Evolutionary conservation across 805 yeast genomes (phyloP).

Genomic region (Yamadazyma scolyti): DNA sequence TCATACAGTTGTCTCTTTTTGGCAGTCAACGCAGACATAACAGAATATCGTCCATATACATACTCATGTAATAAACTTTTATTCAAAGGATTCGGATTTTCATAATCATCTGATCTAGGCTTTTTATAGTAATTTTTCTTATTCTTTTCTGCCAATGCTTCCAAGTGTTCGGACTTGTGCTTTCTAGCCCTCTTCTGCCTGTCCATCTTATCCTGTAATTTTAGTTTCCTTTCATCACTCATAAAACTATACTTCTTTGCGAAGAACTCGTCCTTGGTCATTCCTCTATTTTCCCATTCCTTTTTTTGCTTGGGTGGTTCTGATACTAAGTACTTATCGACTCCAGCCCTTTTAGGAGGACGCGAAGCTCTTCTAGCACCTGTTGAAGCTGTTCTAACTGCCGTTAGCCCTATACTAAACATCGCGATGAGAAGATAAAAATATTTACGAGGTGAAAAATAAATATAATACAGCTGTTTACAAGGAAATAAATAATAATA

Average conservation of each 20-base stretch:
- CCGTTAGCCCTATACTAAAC: too few relatives aligned
- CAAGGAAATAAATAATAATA: neutral
- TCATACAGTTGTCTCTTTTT: slow-evolving; percentile 51
- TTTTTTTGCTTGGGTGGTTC: slow-evolving; percentile 14
- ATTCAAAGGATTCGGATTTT: slow-evolving; percentile 3
- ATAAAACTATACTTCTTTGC: slow-evolving; percentile 26
- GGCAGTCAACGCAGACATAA: slow-evolving; percentile 62
- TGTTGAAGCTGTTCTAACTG: too few relatives aligned
- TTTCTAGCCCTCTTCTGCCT: slow-evolving; percentile 7
- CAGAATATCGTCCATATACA: slow-evolving; percentile 73
- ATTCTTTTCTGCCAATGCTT: neutral
- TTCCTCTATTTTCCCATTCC: slow-evolving; percentile 34
- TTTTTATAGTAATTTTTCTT: neutral
- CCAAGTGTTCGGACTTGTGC: slow-evolving; percentile 1
- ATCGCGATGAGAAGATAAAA: too few relatives aligned
- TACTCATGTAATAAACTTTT: slow-evolving; percentile 47
- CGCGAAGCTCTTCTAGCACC: too few relatives aligned
- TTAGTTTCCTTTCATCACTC: slow-evolving; percentile 8
- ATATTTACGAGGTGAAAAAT: too few relatives aligned
- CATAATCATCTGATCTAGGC: slow-evolving; percentile 1
- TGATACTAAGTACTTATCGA: slow-evolving; percentile 22
- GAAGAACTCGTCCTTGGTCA: slow-evolving; percentile 38
- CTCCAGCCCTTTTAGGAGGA: neutral
- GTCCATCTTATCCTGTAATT: slow-evolving; percentile 6
- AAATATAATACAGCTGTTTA: too few relatives aligned